Percentiles rank a stretch among this genome's conserved stretches.
Evolutionary conservation across 768 basidiomycete genomes (phyloP).

Genomic region (Lyophyllum shimeji): DNA sequence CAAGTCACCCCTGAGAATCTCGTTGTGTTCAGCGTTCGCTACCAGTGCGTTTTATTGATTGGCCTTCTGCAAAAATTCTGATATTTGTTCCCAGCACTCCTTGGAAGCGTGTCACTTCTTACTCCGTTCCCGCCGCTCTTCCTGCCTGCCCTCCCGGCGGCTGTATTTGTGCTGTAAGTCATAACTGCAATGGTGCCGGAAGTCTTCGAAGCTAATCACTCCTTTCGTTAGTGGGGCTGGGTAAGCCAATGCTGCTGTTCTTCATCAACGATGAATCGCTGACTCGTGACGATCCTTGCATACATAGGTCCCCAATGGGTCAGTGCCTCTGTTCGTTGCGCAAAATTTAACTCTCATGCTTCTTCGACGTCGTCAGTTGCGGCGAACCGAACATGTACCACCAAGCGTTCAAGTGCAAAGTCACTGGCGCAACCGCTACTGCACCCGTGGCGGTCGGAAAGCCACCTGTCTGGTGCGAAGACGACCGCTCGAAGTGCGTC

Average conservation of each 20-base stretch:
- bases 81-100: conserved; percentile 39
- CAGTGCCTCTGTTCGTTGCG: background rate
- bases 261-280: background rate
- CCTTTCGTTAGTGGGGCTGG: conserved; percentile 48
- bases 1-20: conserved; percentile 48
- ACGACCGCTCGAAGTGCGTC: conserved; percentile 37
- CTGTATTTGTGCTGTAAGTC: conserved; percentile 51
- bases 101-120: conserved; percentile 47
- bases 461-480: conserved; percentile 54
- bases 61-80: background rate
- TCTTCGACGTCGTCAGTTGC: conserved; percentile 31
- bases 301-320: conserved; percentile 41
- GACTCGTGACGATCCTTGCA: background rate
- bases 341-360: background rate
- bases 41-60: conserved; percentile 31
- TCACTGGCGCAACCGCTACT: conserved; percentile 40
- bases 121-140: conserved; percentile 47
- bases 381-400: conserved; percentile 56
- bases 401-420: conserved; percentile 46
- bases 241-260: conserved; percentile 25
- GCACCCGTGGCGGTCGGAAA: conserved; percentile 39
- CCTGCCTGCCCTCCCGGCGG: conserved; percentile 51
- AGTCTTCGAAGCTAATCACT: background rate
- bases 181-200: background rate
- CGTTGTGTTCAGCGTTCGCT: conserved; percentile 49